phyloP scores from a whole-genome alignment of 1,284 basidiomycete genomes.

The Ustilago sp. region DNA sequence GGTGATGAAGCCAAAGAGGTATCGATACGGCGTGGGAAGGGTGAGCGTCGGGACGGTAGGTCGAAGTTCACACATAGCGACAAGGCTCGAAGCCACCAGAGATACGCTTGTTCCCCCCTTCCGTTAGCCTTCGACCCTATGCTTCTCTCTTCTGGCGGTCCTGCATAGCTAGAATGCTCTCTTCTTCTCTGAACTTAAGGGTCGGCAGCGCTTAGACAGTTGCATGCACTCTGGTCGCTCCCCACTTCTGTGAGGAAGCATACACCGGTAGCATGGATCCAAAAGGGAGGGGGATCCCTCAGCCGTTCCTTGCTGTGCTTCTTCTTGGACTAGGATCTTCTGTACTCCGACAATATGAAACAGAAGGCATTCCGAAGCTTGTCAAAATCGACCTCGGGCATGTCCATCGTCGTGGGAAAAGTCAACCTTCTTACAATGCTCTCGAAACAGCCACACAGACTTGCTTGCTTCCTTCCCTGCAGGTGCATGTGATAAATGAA shows the following conservation, averaged over 20 bases:
- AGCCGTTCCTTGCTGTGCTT: not conserved
- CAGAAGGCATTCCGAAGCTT: not conserved
- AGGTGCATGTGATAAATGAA: not conserved
- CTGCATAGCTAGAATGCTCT: not conserved
- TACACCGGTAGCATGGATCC: not conserved
- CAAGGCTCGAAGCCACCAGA: not conserved
- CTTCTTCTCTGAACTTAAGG: too few relatives aligned
- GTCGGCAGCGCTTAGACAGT: not conserved
- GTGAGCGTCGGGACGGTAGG: too few relatives aligned
- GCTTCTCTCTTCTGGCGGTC: not conserved
- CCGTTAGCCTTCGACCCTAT: not conserved
- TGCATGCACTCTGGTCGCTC: not conserved
- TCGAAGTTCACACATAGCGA: too few relatives aligned
- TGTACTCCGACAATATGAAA: not conserved
- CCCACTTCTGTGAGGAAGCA: not conserved
- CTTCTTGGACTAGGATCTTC: not conserved
- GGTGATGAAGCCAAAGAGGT: too few relatives aligned
- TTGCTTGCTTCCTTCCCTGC: not conserved
- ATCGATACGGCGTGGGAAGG: too few relatives aligned
- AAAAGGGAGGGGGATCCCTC: not conserved
- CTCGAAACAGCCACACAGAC: not conserved
- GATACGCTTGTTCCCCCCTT: not conserved
- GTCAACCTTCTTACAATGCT: not conserved
- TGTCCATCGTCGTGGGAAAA: constrained; percentile 3
- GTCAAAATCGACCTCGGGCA: not conserved